Base-by-base conservation (phyloP, 2,329 filamentous ascomycete genomes). In the Sporothrix curviconia region DNA sequence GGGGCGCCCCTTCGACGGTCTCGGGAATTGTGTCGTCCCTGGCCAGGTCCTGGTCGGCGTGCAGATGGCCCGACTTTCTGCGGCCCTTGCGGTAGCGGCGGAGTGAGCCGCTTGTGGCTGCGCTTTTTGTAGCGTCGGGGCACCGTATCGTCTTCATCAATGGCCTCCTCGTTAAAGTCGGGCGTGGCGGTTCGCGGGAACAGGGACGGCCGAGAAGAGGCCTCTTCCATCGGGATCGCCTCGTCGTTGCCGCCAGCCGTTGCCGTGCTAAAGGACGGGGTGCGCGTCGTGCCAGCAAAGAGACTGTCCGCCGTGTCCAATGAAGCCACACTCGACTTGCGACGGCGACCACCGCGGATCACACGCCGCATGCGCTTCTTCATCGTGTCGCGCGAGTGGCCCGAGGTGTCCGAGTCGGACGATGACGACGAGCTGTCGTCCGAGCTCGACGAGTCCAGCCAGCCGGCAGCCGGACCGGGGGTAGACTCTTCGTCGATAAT, bases 401-500 rank as follows among this genome's bases (percentile, higher is more conserved):
- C 79, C 0, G 67, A 69, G 1, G 82, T 85, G 34, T 80, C 81
- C 9, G 80, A 81, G 64, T 85, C 84, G 0, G 81, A 83, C 59
- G 84, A 82, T 25, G 76, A 78, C 8, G 61, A 62, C 1, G 63
- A 60, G 55, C 60, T 59, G 54, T 61, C 59, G n/a, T 63, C 61
- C 2, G 61, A 63, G 47, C 61, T 63, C 3, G 86, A 89, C 0
- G 84, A 84, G 62, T 94, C 88, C 66, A 96, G 80, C 72, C 92
- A 89, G 32, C 88, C 87, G 17, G 88, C 87, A 12, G 92, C 80
- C 1, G 94, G 86, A 62, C 92, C 92, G 22, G 92, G 92, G 46
- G 90, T 87, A 0, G 90, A 86, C 69, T 96, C 92, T 66, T 94
- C 90, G 64, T 96, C 92, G 62, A 96, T 94, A 60, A 95, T 87